Base-by-base conservation (phyloP, 495 filamentous ascomycete genomes). In the Bathelium albidoporum region DNA sequence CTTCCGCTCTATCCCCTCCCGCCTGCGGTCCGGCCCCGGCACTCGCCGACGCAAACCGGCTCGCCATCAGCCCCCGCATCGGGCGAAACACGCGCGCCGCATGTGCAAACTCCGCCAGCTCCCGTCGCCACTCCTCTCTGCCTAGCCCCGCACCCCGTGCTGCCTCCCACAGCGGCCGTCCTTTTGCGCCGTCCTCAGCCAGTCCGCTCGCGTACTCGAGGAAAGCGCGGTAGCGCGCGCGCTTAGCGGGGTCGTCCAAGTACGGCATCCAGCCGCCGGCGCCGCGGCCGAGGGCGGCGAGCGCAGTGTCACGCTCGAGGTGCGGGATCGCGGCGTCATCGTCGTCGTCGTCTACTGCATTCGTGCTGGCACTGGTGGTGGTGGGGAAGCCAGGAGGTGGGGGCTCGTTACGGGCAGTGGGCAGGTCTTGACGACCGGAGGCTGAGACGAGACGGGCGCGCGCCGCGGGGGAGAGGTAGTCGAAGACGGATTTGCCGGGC, bases 41-140 rank as follows among this genome's bases (percentile, higher is more conserved):
- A 2, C 87, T 81, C 0, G 89, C 86, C 2, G 87, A 87, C 0
- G 90, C 97, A 70, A 98, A 98, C 2, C 91, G 85, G 28, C 88
- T 89, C 20, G 94, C 94, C 88, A 98, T 97, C 63, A 88, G 79
- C 0, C 90, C 90, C 31, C 87, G 88, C 80, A 95, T 87, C 0
- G 94, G 94, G 72, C 89, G 91, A 79, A 97, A 97, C 7, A 97
- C 92, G 69, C 87, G 81, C 7, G 95, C 94, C 32, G 90, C 93
- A 63, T 87, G 89, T 44, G 85, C 81, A 72, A 98, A 98, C 71
- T 98, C 95, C 45, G 85, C 73, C 59, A 96, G 79, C 73, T 98
- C 94, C 61, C 82, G 84, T 5, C 84, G 71, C 81, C 90, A 95
- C 61, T 92, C 90, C 59, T 91, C 85, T 39, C 80, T 85, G 58